phyloP scores from a whole-genome alignment of 257 asterid genomes.

The Ehretia macrophylla region DNA sequence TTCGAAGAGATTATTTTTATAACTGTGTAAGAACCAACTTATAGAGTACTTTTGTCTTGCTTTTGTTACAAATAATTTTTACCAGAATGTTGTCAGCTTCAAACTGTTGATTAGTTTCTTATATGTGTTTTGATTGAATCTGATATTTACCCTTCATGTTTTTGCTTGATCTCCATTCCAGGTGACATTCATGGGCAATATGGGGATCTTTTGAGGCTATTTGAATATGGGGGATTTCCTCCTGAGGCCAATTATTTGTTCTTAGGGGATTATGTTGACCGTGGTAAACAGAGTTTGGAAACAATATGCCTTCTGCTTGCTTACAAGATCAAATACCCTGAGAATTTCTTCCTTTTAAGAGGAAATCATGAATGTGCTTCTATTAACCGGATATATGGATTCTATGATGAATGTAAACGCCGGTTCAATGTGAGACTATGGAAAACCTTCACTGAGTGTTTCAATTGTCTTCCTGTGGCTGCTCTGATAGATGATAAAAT shows the following conservation, averaged over 20 bases:
- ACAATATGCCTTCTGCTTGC: slow-evolving; percentile 38
- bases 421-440: slow-evolving; percentile 31
- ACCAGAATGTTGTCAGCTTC: too few relatives aligned
- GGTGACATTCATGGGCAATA: slow-evolving; percentile 42
- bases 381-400: slow-evolving; percentile 34
- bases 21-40: too few relatives aligned
- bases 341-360: slow-evolving; percentile 28
- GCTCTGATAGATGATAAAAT: slow-evolving; percentile 34
- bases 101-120: too few relatives aligned
- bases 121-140: not conserved
- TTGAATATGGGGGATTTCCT: slow-evolving; percentile 38
- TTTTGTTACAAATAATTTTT: too few relatives aligned
- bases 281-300: slow-evolving; percentile 37
- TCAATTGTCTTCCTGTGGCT: slow-evolving; percentile 35
- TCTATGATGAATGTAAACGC: slow-evolving; percentile 34
- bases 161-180: slow-evolving; percentile 14
- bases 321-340: slow-evolving; percentile 33
- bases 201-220: slow-evolving; percentile 33
- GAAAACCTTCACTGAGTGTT: slow-evolving; percentile 35
- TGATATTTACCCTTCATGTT: not conserved
- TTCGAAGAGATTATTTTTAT: too few relatives aligned
- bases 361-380: slow-evolving; percentile 41
- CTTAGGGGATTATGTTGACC: slow-evolving; percentile 36
- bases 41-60: too few relatives aligned
- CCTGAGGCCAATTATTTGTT: slow-evolving; percentile 35